Evolutionary conservation across 495 filamentous ascomycete genomes (phyloP).

Genomic region (Penicillium nucicola): DNA sequence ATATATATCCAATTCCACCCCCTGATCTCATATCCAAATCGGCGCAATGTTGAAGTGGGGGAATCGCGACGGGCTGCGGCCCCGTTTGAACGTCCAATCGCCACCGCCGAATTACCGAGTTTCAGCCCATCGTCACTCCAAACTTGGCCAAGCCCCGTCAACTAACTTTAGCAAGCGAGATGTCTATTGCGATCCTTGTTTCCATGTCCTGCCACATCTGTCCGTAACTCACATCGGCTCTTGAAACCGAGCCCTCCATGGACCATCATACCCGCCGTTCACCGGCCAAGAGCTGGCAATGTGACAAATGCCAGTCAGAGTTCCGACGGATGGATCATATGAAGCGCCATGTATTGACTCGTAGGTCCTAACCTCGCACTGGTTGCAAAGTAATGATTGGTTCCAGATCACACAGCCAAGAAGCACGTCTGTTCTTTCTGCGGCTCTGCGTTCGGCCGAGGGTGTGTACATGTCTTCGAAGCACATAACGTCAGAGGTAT

Average conservation of each 20-base stretch:
- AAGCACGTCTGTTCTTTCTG: constrained; percentile 29
- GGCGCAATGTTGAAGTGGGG: constrained; percentile 14
- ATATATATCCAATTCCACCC: not conserved
- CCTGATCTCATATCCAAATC: not conserved
- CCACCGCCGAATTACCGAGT: constrained; percentile 5
- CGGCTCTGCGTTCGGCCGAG: constrained; percentile 27
- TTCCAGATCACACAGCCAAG: constrained; percentile 20
- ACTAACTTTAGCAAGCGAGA: constrained; percentile 3
- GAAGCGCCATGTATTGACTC: constrained; percentile 28
- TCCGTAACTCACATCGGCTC: too few species aligned
- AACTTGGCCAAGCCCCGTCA: not conserved
- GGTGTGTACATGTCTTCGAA: constrained; percentile 18
- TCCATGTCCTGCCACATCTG: too few species aligned
- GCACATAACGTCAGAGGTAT: not conserved
- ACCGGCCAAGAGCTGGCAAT: constrained; percentile 19
- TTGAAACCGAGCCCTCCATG: constrained; percentile 12
- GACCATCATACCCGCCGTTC: not conserved
- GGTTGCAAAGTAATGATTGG: not conserved
- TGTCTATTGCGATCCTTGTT: too few species aligned
- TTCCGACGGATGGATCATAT: constrained; percentile 33
- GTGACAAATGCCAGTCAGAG: constrained; percentile 24
- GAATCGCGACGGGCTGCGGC: constrained; percentile 19
- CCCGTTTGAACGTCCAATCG: constrained; percentile 1
- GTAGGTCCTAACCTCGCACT: constrained; percentile 13
- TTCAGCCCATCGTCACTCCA: not conserved